phyloP scores from a whole-genome alignment of 78 protist species.

The Dictyostelium firmibasis region DNA sequence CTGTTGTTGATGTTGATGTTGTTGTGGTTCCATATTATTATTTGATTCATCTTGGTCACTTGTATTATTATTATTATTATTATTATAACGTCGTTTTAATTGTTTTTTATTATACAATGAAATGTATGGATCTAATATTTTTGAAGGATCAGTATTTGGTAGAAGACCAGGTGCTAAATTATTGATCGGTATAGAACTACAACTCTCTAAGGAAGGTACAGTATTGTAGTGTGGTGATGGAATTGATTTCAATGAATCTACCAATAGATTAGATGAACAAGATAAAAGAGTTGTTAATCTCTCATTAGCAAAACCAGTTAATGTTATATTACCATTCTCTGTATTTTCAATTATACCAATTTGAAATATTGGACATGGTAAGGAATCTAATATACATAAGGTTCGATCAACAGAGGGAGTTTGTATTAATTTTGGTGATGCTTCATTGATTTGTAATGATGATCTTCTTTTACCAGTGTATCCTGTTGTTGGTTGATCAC shows the following conservation, averaged over 20 bases:
- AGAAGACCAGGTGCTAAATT: conserved; percentile 1
- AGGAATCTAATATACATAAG: conserved; percentile 1
- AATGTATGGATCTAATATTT: conserved; percentile 5
- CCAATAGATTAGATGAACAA: not conserved
- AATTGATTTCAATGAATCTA: conserved; percentile 14
- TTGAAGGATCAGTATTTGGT: conserved; percentile 3
- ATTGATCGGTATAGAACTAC: not conserved
- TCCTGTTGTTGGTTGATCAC: not conserved
- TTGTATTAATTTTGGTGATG: conserved; percentile 10
- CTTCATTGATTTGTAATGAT: conserved; percentile 8
- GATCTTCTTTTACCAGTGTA: conserved; percentile 6
- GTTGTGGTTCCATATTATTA: not conserved
- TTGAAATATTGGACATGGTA: conserved; percentile 11
- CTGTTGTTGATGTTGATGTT: not conserved
- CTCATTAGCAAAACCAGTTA: conserved; percentile 2
- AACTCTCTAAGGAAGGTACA: not conserved
- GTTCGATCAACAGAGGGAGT: conserved; percentile 5
- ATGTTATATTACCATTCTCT: conserved; percentile 17
- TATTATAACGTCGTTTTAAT: not conserved
- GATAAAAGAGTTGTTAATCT: not conserved
- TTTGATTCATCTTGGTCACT: no score
- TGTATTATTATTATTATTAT: not conserved
- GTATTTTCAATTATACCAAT: not conserved
- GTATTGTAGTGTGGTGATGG: conserved; percentile 16
- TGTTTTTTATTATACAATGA: conserved; percentile 7